Conservation (phyloP, 441 rosid genomes). For the Adansonia rubrostipa region DNA sequence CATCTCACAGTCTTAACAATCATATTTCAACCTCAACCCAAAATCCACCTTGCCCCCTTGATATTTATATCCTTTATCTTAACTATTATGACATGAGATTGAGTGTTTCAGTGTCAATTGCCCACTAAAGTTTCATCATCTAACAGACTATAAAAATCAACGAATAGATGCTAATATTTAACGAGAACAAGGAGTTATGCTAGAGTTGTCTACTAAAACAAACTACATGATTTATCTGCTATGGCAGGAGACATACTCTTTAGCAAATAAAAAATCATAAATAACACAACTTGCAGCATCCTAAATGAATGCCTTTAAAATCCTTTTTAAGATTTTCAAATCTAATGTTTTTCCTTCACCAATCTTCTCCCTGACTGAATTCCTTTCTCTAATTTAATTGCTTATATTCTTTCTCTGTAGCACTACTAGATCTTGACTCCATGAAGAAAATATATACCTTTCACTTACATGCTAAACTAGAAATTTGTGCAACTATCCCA, state of each 20-base stretch:
- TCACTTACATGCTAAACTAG: neutral
- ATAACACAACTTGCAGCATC: neutral
- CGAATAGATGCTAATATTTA: neutral
- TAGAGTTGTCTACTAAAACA: conserved; percentile 9
- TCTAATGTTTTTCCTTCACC: conserved; percentile 1
- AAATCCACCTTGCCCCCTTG: neutral
- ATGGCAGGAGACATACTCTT: neutral
- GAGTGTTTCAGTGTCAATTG: neutral
- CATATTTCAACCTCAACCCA: neutral
- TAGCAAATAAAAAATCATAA: neutral
- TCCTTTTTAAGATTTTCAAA: conserved; percentile 20
- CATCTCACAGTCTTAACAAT: neutral
- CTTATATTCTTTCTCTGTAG: neutral
- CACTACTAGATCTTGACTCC: conserved; percentile 3
- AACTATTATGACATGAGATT: neutral
- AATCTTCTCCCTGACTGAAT: neutral
- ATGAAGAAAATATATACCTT: conserved; percentile 7
- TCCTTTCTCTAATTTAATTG: conserved; percentile 12
- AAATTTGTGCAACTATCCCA: neutral
- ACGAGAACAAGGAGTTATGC: neutral
- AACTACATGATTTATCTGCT: neutral
- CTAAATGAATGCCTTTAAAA: neutral
- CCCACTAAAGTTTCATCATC: conserved; percentile 9
- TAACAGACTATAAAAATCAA: neutral
- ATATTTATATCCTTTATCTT: neutral